A percentile compares a stretch with the other conserved stretches of the same genome.
These are phyloP conservation scores for Aureobasidium sp. DNA, from an alignment of 2,329 filamentous ascomycete species.

Conservation along the genomic window DNA sequence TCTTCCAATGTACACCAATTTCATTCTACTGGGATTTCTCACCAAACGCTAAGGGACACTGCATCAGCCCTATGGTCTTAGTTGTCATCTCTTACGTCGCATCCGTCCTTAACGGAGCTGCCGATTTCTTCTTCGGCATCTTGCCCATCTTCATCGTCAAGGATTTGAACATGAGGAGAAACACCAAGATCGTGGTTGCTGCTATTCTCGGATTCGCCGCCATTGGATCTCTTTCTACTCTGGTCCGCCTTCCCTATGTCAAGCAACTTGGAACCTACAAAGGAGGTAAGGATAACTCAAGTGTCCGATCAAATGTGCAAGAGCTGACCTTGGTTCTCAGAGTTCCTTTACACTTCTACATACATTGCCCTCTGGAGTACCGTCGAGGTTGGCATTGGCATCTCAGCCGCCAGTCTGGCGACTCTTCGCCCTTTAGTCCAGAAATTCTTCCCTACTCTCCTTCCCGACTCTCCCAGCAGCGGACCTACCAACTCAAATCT, in stretches of 20 bases:
- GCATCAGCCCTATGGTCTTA: conserved; percentile 9
- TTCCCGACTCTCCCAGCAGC: background rate
- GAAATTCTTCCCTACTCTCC: conserved; percentile 10
- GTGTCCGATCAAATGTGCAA: conserved; percentile 29
- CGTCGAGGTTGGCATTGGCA: conserved; percentile 27
- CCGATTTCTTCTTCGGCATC: conserved; percentile 28
- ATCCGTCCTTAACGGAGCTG: conserved; percentile 25
- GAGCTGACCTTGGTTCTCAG: conserved; percentile 17
- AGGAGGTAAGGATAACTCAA: conserved; percentile 28
- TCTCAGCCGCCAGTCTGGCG: conserved; percentile 25
- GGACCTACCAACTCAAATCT: background rate
- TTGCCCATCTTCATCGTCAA: conserved; percentile 29
- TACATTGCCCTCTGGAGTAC: conserved; percentile 24
- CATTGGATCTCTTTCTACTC: conserved; percentile 26
- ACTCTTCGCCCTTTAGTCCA: conserved; percentile 26
- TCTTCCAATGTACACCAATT: conserved; percentile 42
- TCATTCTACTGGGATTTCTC: conserved; percentile 37
- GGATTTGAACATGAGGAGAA: conserved; percentile 27
- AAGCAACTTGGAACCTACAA: conserved; percentile 27
- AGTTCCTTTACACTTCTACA: conserved; percentile 20
- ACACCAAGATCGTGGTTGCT: conserved; percentile 25
- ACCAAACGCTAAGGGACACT: conserved; percentile 18
- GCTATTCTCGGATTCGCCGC: conserved; percentile 26
- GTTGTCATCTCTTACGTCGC: conserved; percentile 12
- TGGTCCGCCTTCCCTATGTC: conserved; percentile 39